phyloP scores from a whole-genome alignment of 257 asterid species.

The Voacanga thouarsii region DNA sequence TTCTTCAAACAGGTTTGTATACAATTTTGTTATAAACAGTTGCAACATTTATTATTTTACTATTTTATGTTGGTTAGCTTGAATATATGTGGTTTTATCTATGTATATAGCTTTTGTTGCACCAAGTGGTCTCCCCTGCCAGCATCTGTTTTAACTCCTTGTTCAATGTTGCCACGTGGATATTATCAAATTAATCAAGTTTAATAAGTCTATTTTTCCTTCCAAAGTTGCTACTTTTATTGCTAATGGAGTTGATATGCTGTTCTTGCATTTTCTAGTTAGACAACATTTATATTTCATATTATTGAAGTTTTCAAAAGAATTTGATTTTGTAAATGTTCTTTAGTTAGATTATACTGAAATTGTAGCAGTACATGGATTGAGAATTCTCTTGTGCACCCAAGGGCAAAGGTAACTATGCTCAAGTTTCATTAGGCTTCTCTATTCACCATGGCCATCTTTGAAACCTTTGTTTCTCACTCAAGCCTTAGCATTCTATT shows the following conservation, averaged over 20 bases:
- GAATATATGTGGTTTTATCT: neutral
- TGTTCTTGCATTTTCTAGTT: neutral
- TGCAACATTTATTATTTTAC: neutral
- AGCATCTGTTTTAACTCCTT: neutral
- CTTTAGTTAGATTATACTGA: neutral
- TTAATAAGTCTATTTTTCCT: neutral
- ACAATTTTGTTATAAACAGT: neutral
- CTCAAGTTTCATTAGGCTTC: neutral
- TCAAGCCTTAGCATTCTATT: neutral
- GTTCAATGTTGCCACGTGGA: neutral
- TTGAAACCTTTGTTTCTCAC: neutral
- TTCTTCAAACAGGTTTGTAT: slow-evolving; percentile 49
- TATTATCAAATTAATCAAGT: neutral
- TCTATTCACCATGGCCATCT: neutral
- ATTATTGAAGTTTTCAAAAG: neutral
- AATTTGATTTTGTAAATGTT: neutral
- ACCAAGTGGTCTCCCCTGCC: neutral
- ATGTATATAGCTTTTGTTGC: neutral
- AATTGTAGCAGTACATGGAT: neutral
- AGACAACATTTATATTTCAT: neutral
- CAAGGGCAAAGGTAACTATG: neutral
- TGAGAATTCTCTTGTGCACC: neutral
- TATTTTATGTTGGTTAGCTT: neutral
- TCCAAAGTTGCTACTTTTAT: neutral
- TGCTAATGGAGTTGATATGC: neutral